Evolutionary conservation across 2,329 filamentous ascomycete genomes (phyloP).

Genomic region (Monilinia laxa): DNA sequence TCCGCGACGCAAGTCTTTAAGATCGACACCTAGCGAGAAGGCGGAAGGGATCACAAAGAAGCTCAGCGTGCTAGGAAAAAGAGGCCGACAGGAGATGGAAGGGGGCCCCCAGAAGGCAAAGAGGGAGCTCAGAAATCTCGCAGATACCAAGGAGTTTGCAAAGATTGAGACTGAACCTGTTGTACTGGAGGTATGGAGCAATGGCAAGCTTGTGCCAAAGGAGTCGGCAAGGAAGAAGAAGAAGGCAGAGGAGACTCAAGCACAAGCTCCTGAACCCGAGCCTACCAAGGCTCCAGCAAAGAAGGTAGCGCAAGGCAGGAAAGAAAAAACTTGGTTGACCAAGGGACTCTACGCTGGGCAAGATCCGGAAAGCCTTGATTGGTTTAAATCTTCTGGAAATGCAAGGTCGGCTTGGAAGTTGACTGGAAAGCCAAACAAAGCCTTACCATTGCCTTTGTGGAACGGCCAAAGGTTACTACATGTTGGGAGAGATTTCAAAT

Average conservation of each 20-base stretch:
- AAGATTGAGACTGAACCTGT: conserved; percentile 59
- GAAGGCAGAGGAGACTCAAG: conserved; percentile 38
- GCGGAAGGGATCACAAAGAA: conserved; percentile 48
- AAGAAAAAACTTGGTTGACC: conserved; percentile 58
- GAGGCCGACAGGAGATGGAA: conserved; percentile 55
- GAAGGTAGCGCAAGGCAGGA: conserved; percentile 33
- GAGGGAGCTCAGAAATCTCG: conserved; percentile 59
- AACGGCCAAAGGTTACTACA: conserved; percentile 70
- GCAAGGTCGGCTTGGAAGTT: conserved; percentile 39
- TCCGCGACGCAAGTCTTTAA: conserved; percentile 43
- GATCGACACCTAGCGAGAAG: conserved; percentile 44
- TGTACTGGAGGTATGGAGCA: conserved; percentile 61
- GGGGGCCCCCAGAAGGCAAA: conserved; percentile 46
- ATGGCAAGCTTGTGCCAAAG: conserved; percentile 57
- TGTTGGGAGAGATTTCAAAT: conserved; percentile 75
- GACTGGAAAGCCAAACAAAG: conserved; percentile 52
- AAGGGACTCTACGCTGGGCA: conserved; percentile 90
- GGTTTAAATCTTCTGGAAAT: conserved; percentile 31
- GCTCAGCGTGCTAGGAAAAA: conserved; percentile 59
- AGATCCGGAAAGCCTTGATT: conserved; percentile 42
- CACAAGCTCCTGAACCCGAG: conserved; percentile 13
- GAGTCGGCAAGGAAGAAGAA: conserved; percentile 42
- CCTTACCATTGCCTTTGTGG: conserved; percentile 76
- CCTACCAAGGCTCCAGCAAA: conserved; percentile 7
- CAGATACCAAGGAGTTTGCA: conserved; percentile 62